Evolutionary conservation across 1,139 yeast genomes (phyloP).

Genomic region (Suhomyces bribrorum): DNA sequence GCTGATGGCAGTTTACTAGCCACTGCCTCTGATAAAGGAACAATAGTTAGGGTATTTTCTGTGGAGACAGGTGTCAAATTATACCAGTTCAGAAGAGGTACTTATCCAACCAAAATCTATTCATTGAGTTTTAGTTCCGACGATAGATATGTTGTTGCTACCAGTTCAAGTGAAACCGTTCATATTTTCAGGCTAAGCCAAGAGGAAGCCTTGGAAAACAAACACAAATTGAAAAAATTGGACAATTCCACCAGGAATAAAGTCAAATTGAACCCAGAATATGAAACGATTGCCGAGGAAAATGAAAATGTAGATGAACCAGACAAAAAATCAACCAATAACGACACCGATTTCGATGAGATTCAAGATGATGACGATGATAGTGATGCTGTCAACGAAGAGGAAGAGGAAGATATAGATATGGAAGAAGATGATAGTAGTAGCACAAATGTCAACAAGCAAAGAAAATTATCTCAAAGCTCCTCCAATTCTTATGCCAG

Average conservation of each 20-base stretch:
- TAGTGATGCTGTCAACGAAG: conserved; percentile 33
- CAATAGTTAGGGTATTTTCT: conserved; percentile 85
- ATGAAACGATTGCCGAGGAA: conserved; percentile 36
- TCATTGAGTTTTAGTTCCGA: conserved; percentile 79
- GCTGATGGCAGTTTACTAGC: conserved; percentile 82
- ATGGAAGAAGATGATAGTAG: conserved; percentile 29
- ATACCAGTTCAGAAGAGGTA: conserved; percentile 90
- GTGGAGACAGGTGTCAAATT: conserved; percentile 80
- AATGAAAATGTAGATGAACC: conserved; percentile 14
- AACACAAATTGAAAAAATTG: conserved; percentile 35
- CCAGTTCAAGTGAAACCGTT: conserved; percentile 90
- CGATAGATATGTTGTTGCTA: conserved; percentile 74
- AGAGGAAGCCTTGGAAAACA: conserved; percentile 52
- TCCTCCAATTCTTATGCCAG: conserved; percentile 43
- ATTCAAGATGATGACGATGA: conserved; percentile 26
- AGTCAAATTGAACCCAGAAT: conserved; percentile 22
- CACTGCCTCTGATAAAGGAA: conserved; percentile 94
- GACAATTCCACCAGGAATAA: conserved; percentile 11
- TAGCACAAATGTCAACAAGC: conserved; percentile 31
- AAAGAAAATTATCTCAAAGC: conserved; percentile 42
- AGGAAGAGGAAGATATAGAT: conserved; percentile 34
- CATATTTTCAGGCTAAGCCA: conserved; percentile 80
- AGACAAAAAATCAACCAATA: conserved; percentile 35
- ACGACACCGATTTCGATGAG: conserved; percentile 20
- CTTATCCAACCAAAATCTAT: conserved; percentile 88